phyloP scores from a whole-genome alignment of 2,329 filamentous ascomycete species.

The Calonectria ilicicola region DNA sequence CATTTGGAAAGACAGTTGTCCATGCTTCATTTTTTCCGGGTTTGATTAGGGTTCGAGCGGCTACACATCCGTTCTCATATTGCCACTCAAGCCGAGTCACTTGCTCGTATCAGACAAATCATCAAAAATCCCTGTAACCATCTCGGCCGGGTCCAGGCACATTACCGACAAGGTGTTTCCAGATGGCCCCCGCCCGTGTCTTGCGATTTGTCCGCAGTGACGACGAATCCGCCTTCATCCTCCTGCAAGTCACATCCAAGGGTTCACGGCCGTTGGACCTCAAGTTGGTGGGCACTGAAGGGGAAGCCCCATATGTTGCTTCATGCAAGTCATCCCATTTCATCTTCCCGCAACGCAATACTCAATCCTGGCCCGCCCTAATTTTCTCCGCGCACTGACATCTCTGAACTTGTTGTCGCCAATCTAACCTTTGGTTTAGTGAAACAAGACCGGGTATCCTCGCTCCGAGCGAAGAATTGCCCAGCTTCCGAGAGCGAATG shows the following conservation, averaged over 20 bases:
- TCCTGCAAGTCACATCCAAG: constrained; percentile 69
- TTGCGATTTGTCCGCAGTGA: constrained; percentile 71
- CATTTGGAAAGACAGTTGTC: constrained; percentile 15
- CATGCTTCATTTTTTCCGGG: not conserved
- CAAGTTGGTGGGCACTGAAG: constrained; percentile 77
- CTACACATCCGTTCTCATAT: constrained; percentile 32
- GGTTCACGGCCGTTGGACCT: constrained; percentile 69
- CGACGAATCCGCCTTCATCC: constrained; percentile 64
- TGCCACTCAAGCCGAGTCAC: constrained; percentile 25
- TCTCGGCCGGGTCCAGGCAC: not conserved
- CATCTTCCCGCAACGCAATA: constrained; percentile 28
- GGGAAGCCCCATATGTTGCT: constrained; percentile 68
- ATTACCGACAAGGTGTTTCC: constrained; percentile 22
- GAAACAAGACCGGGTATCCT: constrained; percentile 65
- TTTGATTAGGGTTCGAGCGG: constrained; percentile 19
- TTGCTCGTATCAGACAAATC: constrained; percentile 18
- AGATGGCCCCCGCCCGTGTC: constrained; percentile 52
- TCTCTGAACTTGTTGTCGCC: constrained; percentile 20
- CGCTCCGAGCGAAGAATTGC: constrained; percentile 65
- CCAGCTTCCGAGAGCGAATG: constrained; percentile 74
- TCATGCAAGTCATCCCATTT: constrained; percentile 62
- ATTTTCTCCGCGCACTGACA: constrained; percentile 34
- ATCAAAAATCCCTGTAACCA: constrained; percentile 14
- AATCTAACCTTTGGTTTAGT: constrained; percentile 55
- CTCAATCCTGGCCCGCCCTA: constrained; percentile 27